Base-by-base conservation (phyloP, 257 asterid genomes). In the Ocimum tenuiflorum region DNA sequence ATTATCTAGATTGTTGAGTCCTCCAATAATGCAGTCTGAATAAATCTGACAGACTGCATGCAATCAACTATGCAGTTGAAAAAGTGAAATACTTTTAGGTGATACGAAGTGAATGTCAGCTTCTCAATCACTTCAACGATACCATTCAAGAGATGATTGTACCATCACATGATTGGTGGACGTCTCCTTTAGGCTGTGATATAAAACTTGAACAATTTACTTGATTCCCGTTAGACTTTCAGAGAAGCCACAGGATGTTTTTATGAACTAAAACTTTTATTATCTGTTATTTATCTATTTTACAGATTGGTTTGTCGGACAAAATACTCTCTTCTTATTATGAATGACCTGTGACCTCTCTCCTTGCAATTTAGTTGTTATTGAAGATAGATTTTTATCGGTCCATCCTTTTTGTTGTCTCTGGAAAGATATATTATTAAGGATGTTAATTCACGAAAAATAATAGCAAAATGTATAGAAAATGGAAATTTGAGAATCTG, bases 381-480 rank as follows among this genome's bases (percentile, higher is more conserved):
- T 29, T 43, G 66, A 55, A 54, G 63, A 42, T 7, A 33, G 24
- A 24, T 53, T 41, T 3, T 35, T 36, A 41, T 61, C 60, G 43
- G 24, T 60, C 52, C 46, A 20, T 56, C 56, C 55, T 47, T 42
- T 10, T 11, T 22, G 45, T 29, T 18, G 41, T 20, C 24, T 11
- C 18, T 24, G 17, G 17, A 41, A 50, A 53, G 59, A 51, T 45
- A 61, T 41, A 20, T 10, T 38, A 15, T 36, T 53, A 15, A 27
- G 24, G 23, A 62, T 55, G 72, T 36, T 52, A 52, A 61, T 61
- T 66, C 63, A n/a, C n/a, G 53, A 43, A 14, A 27, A 62, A 52
- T 45, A 45, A 33, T 35, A 14, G 38, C 42, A 8, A 63, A 43
- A 43, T 61, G 10, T 45, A 45, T 17, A 18, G 17, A 42, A 18